Evolutionary conservation across 108 stramenopile species (phyloP), one percentile per base, ranked within the genome.

Genomic region (Schizochytrium sp.): DNA sequence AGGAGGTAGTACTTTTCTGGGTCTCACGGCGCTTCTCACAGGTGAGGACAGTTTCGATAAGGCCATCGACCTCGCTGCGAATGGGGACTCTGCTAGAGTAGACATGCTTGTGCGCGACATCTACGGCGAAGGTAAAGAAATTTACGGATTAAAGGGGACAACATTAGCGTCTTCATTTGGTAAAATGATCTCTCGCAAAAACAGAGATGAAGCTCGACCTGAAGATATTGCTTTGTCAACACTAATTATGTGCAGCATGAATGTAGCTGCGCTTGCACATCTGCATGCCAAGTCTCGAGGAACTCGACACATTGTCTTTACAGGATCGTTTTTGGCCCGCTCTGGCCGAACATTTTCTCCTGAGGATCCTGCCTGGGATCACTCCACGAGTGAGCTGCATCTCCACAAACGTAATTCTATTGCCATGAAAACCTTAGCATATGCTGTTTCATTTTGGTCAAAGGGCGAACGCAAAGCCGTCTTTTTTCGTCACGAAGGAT

Each of bases 391-490:
- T 40, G 76, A 83, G 76, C 47, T 83, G 15, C 76, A 83, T 50
- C 76, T 83, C 0, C 76, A 83, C 76, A 83, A 83, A 53, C 76
- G 76, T n/a, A 83, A 83, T 40, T 49, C 76, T 40, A 83, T 83
- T 53, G 76, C 76, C 50, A 83, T 83, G 76, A 17, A 53, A 8
- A 83, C 76, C 10, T 53, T 83, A 13, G 47, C 76, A n/a, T 83
- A 83, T 53, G 76, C 76, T 5, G 53, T 55, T 5, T 55, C 50
- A 10, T 83, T 83, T 83, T 83, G 76, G 76, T 55, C 50, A 10
- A 49, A 83, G 28, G 76, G 76, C 15, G 76, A 49, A 53, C 76
- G 76, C 47, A 47, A 47, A 53, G 76, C 76, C 53, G 53, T 83
- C 5, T 83, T 83, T 55, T 83, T 83, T 3, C 45, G 76, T 7